A percentile compares a stretch with the other conserved stretches of the same genome.
Evolutionary conservation across 2,329 filamentous ascomycete species (phyloP).

Genomic region (Aspergillus pseudotamarii): DNA sequence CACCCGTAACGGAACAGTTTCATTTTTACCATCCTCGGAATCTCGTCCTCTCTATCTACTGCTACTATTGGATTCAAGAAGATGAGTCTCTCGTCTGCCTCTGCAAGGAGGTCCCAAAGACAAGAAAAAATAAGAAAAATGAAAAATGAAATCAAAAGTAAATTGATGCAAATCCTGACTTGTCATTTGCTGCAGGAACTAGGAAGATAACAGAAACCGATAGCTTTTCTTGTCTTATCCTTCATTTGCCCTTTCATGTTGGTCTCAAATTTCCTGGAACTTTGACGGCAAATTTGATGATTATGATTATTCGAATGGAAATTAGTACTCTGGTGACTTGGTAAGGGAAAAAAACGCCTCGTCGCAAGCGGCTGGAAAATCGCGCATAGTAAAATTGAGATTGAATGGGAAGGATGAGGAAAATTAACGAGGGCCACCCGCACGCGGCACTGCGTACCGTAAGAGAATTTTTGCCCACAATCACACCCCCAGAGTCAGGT

Average conservation of each 20-base stretch:
- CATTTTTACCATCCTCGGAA: background rate
- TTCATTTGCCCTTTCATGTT: background rate
- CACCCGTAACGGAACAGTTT: background rate
- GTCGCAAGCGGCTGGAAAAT: conserved; percentile 25
- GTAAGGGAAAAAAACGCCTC: conserved; percentile 9
- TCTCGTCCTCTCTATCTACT: background rate
- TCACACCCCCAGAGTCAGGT: background rate
- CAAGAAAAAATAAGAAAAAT: background rate
- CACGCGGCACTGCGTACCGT: conserved; percentile 25
- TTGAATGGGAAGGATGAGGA: conserved; percentile 16
- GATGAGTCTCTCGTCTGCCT: conserved; percentile 5
- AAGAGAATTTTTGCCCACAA: background rate
- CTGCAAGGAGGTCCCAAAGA: conserved; percentile 14
- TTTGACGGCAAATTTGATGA: conserved; percentile 9
- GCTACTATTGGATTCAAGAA: background rate
- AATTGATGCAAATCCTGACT: background rate
- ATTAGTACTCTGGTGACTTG: background rate
- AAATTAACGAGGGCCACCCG: conserved; percentile 27
- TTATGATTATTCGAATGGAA: conserved; percentile 15
- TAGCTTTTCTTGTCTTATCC: conserved; percentile 14
- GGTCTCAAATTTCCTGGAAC: background rate
- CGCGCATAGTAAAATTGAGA: conserved; percentile 28
- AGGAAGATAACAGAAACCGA: conserved; percentile 7
- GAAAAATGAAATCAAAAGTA: background rate
- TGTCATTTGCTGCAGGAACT: background rate